Percentiles rank a stretch among this genome's conserved stretches.
Evolutionary conservation across 495 filamentous ascomycete species (phyloP).

Genomic region (Hypoxylon fuscum): DNA sequence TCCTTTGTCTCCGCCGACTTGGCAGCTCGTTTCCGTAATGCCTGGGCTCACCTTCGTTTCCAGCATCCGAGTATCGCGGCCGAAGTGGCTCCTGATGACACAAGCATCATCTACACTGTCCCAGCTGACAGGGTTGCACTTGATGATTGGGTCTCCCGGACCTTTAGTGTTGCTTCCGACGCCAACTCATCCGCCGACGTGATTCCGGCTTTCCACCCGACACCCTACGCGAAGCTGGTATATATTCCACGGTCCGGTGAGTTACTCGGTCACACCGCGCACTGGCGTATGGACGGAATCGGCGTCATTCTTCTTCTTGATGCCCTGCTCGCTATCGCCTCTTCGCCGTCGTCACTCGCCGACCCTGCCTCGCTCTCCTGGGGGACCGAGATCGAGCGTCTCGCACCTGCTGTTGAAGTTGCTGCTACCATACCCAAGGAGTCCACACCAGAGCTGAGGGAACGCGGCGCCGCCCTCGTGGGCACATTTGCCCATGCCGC

Average conservation of each 20-base stretch:
- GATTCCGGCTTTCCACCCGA: slow-evolving; percentile 5
- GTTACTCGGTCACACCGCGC: slow-evolving; percentile 30
- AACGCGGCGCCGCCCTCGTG: slow-evolving; percentile 15
- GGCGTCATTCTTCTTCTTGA: slow-evolving; percentile 41
- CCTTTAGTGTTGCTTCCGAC: slow-evolving; percentile 8
- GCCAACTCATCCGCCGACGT: slow-evolving; percentile 4
- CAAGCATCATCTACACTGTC: slow-evolving; percentile 34
- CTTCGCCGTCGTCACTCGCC: slow-evolving; percentile 28
- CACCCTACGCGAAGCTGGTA: slow-evolving; percentile 11
- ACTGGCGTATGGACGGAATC: slow-evolving; percentile 48
- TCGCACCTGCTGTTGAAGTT: slow-evolving; percentile 40
- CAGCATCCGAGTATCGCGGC: slow-evolving; percentile 46
- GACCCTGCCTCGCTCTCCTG: slow-evolving; percentile 37
- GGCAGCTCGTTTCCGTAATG: slow-evolving; percentile 33
- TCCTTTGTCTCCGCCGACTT: slow-evolving; percentile 6
- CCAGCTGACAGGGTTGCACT: slow-evolving; percentile 16
- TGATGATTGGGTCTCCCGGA: neutral
- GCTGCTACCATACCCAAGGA: slow-evolving; percentile 27
- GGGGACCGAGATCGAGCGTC: slow-evolving; percentile 38
- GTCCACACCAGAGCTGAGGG: slow-evolving; percentile 17
- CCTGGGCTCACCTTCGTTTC: slow-evolving; percentile 46
- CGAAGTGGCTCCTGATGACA: slow-evolving; percentile 28
- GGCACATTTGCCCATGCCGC: slow-evolving; percentile 24
- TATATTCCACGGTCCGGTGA: slow-evolving; percentile 13
- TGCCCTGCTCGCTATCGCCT: too few relatives aligned